Evolutionary conservation across 2,329 filamentous ascomycete genomes (phyloP).

Genomic region (Fusarium phyllophilum): DNA sequence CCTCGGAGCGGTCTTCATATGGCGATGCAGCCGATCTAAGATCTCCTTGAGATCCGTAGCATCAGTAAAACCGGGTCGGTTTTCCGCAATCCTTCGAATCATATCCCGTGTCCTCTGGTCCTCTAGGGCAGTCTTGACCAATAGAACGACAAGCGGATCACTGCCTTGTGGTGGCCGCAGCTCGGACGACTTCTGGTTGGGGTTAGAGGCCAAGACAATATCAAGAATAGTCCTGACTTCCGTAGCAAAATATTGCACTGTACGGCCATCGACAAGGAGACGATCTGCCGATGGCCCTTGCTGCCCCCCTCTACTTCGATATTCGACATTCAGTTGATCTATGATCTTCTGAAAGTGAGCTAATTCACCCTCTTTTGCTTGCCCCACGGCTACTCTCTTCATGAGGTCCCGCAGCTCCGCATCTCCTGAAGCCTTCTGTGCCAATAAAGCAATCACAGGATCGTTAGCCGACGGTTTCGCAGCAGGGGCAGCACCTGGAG

Average conservation of each 20-base stretch:
- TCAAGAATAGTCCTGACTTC: slow-evolving; percentile 67
- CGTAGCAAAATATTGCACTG: slow-evolving; percentile 68
- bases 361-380: slow-evolving; percentile 76
- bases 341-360: slow-evolving; percentile 83
- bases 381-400: slow-evolving; percentile 82
- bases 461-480: slow-evolving; percentile 59
- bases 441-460: slow-evolving; percentile 83
- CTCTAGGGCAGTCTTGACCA: slow-evolving; percentile 68
- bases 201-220: slow-evolving; percentile 69
- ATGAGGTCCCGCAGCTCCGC: slow-evolving; percentile 79
- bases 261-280: slow-evolving; percentile 64
- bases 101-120: slow-evolving; percentile 60
- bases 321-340: slow-evolving; percentile 75
- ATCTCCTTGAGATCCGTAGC: slow-evolving; percentile 63
- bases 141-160: slow-evolving; percentile 65
- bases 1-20: slow-evolving; percentile 52
- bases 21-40: slow-evolving; percentile 59
- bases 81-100: slow-evolving; percentile 64
- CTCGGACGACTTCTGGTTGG: slow-evolving; percentile 63
- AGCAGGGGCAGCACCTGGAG: slow-evolving; percentile 20
- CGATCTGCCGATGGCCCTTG: slow-evolving; percentile 65
- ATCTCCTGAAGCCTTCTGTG: slow-evolving; percentile 79
- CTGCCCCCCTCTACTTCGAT: slow-evolving; percentile 61
- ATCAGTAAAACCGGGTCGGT: slow-evolving; percentile 62
- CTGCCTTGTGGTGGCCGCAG: slow-evolving; percentile 64